Evolutionary conservation across 2,329 filamentous ascomycete species (phyloP).

Genomic region (Nemania abortiva): DNA sequence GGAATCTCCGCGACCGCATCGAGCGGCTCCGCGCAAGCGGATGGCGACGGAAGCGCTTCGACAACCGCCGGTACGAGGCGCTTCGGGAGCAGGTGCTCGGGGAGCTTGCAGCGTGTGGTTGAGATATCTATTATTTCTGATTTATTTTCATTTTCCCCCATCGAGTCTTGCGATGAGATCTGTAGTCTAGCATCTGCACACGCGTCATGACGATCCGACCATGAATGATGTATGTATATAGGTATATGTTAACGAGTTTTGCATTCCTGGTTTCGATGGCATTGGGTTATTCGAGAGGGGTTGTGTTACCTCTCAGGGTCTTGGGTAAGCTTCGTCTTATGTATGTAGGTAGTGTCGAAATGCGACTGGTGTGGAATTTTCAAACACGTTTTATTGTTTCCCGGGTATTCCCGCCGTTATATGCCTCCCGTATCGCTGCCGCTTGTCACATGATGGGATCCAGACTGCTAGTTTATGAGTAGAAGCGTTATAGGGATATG

Average conservation of each 20-base stretch:
- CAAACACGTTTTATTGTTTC: not conserved
- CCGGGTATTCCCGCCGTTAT: not conserved
- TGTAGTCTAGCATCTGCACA: too few relatives aligned
- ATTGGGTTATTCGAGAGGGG: not conserved
- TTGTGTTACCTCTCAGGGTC: not conserved
- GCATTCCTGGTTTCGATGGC: not conserved
- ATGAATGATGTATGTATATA: not conserved
- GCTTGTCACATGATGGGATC: too few relatives aligned
- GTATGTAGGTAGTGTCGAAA: not conserved
- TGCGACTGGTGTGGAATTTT: not conserved
- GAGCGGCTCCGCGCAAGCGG: constrained; percentile 65
- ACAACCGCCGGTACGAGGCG: constrained; percentile 64
- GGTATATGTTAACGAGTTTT: not conserved
- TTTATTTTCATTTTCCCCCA: not conserved
- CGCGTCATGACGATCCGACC: not conserved
- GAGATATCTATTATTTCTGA: not conserved
- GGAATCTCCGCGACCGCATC: constrained; percentile 61
- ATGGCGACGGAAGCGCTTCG: constrained; percentile 69
- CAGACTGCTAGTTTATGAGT: not conserved
- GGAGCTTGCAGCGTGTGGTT: constrained; percentile 57
- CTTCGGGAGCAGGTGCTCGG: constrained; percentile 64
- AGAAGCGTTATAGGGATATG: not conserved
- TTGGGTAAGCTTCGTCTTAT: not conserved
- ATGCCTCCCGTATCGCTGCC: not conserved
- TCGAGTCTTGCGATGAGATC: too few relatives aligned